phyloP scores from a whole-genome alignment of 2,329 filamentous ascomycete species.

The Colletotrichum lini region DNA sequence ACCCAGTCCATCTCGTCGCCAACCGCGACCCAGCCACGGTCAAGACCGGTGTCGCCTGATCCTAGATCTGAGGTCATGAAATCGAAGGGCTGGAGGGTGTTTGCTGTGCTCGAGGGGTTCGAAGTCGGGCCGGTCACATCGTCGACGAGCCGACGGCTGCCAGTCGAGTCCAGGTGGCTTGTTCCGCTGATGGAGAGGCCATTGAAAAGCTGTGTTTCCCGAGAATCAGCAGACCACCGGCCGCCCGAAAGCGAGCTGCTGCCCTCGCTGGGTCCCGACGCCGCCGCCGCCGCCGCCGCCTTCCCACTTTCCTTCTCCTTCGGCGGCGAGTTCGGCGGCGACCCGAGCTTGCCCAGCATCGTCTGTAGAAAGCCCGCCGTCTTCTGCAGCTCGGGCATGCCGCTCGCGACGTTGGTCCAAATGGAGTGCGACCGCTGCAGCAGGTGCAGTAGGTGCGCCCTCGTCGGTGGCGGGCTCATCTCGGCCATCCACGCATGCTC shows the following conservation, averaged over 20 bases:
- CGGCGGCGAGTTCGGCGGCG: constrained; percentile 46
- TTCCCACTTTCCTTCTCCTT: constrained; percentile 15
- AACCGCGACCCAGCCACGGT: constrained; percentile 54
- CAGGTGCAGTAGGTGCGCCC: constrained; percentile 56
- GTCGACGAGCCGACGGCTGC: neutral
- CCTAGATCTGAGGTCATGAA: constrained; percentile 41
- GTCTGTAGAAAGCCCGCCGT: constrained; percentile 61
- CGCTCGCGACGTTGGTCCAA: constrained; percentile 58
- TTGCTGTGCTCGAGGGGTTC: constrained; percentile 7
- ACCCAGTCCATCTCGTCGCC: constrained; percentile 57
- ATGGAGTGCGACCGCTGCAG: constrained; percentile 60
- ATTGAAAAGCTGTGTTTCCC: constrained; percentile 44
- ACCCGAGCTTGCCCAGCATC: constrained; percentile 61
- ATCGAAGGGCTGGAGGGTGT: constrained; percentile 29
- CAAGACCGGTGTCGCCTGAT: constrained; percentile 48
- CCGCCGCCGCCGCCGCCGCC: constrained; percentile 46
- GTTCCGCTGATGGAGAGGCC: constrained; percentile 39
- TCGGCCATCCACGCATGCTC: constrained; percentile 53
- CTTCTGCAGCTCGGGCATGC: constrained; percentile 59
- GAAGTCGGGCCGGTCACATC: constrained; percentile 8
- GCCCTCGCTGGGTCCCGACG: constrained; percentile 15
- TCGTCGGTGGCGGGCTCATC: constrained; percentile 52
- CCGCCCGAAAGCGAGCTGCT: constrained; percentile 43
- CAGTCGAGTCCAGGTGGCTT: neutral
- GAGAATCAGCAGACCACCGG: constrained; percentile 37